phyloP scores from a whole-genome alignment of 768 basidiomycete species.

The Lactarius pseudohatsudake region DNA sequence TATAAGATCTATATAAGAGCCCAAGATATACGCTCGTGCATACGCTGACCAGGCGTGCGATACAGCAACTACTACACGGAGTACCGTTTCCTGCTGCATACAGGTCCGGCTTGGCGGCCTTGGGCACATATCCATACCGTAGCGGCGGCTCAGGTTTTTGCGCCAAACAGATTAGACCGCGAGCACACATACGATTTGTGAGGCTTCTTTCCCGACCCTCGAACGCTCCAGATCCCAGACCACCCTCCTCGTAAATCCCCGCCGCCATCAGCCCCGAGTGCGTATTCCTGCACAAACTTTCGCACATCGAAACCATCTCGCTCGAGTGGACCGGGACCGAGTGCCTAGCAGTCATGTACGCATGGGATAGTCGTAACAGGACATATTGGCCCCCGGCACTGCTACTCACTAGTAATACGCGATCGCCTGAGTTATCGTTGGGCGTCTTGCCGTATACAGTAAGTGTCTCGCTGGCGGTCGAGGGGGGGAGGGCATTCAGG shows the following conservation, averaged over 20 bases:
- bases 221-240: slow-evolving; percentile 58
- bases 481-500: too few species aligned
- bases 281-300: slow-evolving; percentile 55
- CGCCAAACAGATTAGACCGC: slow-evolving; percentile 29
- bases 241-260: slow-evolving; percentile 71
- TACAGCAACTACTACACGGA: not conserved
- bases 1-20: too few species aligned
- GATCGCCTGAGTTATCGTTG: too few species aligned
- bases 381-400: slow-evolving; percentile 45
- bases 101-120: slow-evolving; percentile 51
- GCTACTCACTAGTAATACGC: too few species aligned
- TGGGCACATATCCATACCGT: slow-evolving; percentile 45
- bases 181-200: not conserved
- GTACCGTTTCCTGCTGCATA: slow-evolving; percentile 24
- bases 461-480: too few species aligned
- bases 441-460: too few species aligned
- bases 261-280: slow-evolving; percentile 56
- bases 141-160: slow-evolving; percentile 49
- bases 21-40: too few species aligned
- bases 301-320: slow-evolving; percentile 68
- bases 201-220: slow-evolving; percentile 60
- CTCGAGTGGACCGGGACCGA: slow-evolving; percentile 32
- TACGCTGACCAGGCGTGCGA: not conserved
- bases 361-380: slow-evolving; percentile 71
- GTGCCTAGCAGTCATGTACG: slow-evolving; percentile 37